phyloP scores from a whole-genome alignment of 345 rosid genomes.

The Cardiospermum halicacabum region DNA sequence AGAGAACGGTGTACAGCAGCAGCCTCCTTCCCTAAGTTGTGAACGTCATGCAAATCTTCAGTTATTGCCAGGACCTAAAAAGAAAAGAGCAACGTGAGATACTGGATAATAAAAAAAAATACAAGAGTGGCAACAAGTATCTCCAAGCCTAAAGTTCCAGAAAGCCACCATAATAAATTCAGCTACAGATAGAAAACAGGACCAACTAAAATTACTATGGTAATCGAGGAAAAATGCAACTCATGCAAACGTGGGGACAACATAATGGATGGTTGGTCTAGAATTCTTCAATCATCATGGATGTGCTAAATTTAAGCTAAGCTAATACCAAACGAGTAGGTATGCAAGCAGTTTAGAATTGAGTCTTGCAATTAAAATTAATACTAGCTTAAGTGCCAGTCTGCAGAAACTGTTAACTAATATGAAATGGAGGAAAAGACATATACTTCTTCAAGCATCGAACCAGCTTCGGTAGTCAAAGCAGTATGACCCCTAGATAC shows the following conservation, averaged over 20 bases:
- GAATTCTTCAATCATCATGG: neutral
- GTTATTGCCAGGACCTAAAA: slow-evolving; percentile 82
- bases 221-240: neutral
- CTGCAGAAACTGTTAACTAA: neutral
- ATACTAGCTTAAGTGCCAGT: slow-evolving; percentile 10
- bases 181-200: neutral
- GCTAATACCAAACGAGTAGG: neutral
- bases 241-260: neutral
- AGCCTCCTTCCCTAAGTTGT: slow-evolving; percentile 86
- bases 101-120: too few relatives aligned
- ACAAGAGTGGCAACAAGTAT: too few relatives aligned
- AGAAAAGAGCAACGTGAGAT: slow-evolving; percentile 20
- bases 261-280: neutral
- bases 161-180: neutral
- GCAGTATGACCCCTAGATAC: slow-evolving; percentile 81
- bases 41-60: slow-evolving; percentile 84
- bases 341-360: neutral
- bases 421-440: slow-evolving; percentile 3
- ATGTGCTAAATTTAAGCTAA: neutral
- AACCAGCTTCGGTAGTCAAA: slow-evolving; percentile 90
- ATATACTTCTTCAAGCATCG: slow-evolving; percentile 97
- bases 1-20: slow-evolving; percentile 62
- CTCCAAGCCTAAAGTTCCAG: neutral
- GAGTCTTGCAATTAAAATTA: neutral
- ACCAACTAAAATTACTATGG: neutral